A percentile compares a stretch with the other conserved stretches of the same genome.
Evolutionary conservation across 1,284 basidiomycete genomes (phyloP).

Genomic region (Ceratobasidium sp.): DNA sequence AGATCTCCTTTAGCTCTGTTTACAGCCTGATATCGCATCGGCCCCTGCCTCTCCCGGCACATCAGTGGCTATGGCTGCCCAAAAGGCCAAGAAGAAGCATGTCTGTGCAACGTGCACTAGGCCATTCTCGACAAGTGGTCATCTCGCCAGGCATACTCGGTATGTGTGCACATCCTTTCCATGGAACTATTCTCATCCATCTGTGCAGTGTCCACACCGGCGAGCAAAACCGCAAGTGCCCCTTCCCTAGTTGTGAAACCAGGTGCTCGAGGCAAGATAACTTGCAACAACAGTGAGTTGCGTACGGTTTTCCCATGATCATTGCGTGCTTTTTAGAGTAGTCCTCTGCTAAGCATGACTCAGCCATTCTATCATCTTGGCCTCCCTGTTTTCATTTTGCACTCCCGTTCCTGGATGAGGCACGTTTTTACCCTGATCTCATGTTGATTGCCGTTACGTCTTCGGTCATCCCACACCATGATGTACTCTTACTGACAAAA

Average conservation of each 20-base stretch:
- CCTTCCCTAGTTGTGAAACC: constrained; percentile 85
- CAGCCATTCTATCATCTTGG: background rate
- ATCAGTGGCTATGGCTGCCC: constrained; percentile 41
- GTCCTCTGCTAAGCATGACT: constrained; percentile 31
- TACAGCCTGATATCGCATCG: constrained; percentile 21
- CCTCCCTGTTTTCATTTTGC: constrained; percentile 6
- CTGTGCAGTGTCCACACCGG: constrained; percentile 75
- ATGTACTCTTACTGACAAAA: no score
- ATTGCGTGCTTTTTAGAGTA: constrained; percentile 1
- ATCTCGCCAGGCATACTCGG: constrained; percentile 82
- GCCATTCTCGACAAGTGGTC: constrained; percentile 85
- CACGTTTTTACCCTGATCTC: constrained; percentile 31
- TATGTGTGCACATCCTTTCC: constrained; percentile 1
- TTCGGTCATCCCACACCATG: background rate
- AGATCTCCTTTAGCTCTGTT: constrained; percentile 21
- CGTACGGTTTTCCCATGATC: constrained; percentile 37
- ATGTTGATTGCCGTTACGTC: constrained; percentile 21
- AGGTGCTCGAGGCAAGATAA: constrained; percentile 85
- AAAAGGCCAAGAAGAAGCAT: constrained; percentile 62
- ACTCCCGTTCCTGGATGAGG: background rate
- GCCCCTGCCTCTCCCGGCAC: constrained; percentile 36
- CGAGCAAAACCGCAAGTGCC: constrained; percentile 83
- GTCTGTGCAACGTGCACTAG: constrained; percentile 75
- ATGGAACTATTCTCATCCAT: constrained; percentile 32
- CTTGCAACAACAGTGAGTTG: constrained; percentile 82